Evolutionary conservation across 139 green algal species (phyloP).

Genomic region (Pycnococcus provasolii): DNA sequence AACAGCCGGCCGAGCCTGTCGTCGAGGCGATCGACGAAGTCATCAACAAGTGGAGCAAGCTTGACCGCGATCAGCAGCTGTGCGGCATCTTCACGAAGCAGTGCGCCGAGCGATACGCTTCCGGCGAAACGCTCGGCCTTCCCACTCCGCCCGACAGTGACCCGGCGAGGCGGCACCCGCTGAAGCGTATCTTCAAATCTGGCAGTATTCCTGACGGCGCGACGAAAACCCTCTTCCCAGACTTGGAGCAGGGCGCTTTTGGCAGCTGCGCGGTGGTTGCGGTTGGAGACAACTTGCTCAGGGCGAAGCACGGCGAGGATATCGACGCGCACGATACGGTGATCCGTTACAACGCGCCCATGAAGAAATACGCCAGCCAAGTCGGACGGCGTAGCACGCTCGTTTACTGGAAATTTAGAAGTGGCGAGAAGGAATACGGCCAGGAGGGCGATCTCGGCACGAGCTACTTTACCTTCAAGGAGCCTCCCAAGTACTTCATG

Average conservation of each 20-base stretch:
- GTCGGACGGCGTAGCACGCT: background rate
- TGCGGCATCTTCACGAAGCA: no score
- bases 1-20: background rate
- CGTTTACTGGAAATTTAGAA: slow-evolving; percentile 10
- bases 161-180: no score
- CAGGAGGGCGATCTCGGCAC: background rate
- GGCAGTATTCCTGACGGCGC: no score
- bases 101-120: no score
- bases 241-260: slow-evolving; percentile 22
- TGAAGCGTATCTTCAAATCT: no score
- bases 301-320: slow-evolving; percentile 2
- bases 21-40: no score
- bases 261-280: slow-evolving; percentile 23
- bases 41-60: no score
- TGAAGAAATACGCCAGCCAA: slow-evolving; percentile 1
- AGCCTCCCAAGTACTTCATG: slow-evolving; percentile 5
- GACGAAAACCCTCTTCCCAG: slow-evolving; percentile 3
- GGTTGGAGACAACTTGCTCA: slow-evolving; percentile 20
- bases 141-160: no score
- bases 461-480: slow-evolving; percentile 17
- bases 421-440: slow-evolving; percentile 16
- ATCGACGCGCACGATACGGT: slow-evolving; percentile 24
- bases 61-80: no score
- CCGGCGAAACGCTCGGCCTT: no score
- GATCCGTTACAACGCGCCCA: slow-evolving; percentile 22